These are phyloP conservation scores for Brasilioporus rufonigricans DNA, from an alignment of 768 basidiomycete species.

Conservation along the genomic window DNA sequence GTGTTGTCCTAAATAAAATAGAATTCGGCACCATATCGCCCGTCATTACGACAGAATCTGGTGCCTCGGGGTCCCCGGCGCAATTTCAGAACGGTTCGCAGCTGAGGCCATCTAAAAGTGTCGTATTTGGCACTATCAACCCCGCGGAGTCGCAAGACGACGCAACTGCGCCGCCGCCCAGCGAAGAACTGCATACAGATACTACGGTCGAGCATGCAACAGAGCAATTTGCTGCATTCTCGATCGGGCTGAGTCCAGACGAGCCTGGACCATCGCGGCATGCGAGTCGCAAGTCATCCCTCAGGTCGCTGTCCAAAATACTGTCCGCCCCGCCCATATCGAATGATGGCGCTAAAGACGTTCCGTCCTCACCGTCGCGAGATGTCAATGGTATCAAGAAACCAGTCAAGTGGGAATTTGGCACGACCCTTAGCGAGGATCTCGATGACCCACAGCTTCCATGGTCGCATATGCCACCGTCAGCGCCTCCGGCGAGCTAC, in stretches of 20 bases:
- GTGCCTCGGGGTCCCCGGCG: constrained; percentile 1
- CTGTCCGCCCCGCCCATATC: not conserved
- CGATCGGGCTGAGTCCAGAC: constrained; percentile 44
- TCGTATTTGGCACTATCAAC: constrained; percentile 55
- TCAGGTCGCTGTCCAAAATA: constrained; percentile 15
- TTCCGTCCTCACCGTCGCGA: not conserved
- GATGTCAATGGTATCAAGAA: constrained; percentile 14
- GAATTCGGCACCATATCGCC: constrained; percentile 20
- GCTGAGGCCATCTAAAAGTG: constrained; percentile 22
- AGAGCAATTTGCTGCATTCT: constrained; percentile 38
- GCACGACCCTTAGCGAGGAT: constrained; percentile 36
- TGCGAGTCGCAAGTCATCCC: constrained; percentile 26
- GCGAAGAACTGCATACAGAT: constrained; percentile 12
- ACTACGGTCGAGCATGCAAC: constrained; percentile 14
- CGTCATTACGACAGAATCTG: constrained; percentile 12
- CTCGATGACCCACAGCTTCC: constrained; percentile 2
- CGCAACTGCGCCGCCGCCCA: not conserved
- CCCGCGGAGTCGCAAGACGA: constrained; percentile 22
- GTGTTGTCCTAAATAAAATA: constrained; percentile 4
- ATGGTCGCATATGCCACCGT: not conserved
- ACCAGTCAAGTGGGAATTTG: constrained; percentile 55
- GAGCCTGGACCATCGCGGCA: constrained; percentile 31
- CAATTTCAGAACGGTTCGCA: constrained; percentile 9
- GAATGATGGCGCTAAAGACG: not conserved
- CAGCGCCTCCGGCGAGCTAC: not conserved